Base-by-base conservation (phyloP, 768 basidiomycete species). In the Lactifluus pinguis region DNA sequence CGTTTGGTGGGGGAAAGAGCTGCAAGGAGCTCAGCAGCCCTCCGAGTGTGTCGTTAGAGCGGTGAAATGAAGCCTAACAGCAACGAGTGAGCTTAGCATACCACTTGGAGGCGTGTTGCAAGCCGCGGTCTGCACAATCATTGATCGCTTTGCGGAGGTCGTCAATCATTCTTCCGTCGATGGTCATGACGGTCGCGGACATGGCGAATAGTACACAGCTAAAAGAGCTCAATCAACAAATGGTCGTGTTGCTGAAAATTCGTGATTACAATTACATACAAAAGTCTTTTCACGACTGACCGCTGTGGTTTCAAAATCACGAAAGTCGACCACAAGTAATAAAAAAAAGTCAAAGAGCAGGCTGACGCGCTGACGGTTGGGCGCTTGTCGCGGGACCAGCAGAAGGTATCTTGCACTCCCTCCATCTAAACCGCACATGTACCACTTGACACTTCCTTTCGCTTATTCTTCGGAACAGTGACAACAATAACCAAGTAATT, bases 51-150 rank as follows among this genome's bases (percentile, higher is more conserved):
- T 60, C 58, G 52, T 65, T 15, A 52, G 51, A 55, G 58, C 21
- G 25, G 30, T 5, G 45, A 21, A 47, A n/a, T n/a, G 38, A 36
- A 8, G 32, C 34, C 15, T 21, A 36, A 9, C 15, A 14, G 44
- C 4, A 11, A 47, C 4, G 14, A 47, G 36, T 38, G 38, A 29
- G 38, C 6, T 34, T 13, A 41, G 64, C 77, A 59, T 69, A 91
- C 90, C 90, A 92, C 77, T 90, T 92, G 38, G 87, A 80, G 55
- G 89, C 87, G 32, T 80, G 77, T 15, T 76, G 71, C 44, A 93
- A 73, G 2, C 89, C 87, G 70, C 89, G 76, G 30, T 87, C 85
- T 17, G 85, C 77, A 66, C 89, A 92, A 68, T 92, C 87, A 60
- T 78, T 81, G 58, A 86, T 79, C 6, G 89, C 83, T 44, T 70